A percentile compares a stretch with the other conserved stretches of the same genome.
These are phyloP conservation scores for Ramaria sp. DNA, from an alignment of 768 basidiomycete species.

Conservation along the genomic window DNA sequence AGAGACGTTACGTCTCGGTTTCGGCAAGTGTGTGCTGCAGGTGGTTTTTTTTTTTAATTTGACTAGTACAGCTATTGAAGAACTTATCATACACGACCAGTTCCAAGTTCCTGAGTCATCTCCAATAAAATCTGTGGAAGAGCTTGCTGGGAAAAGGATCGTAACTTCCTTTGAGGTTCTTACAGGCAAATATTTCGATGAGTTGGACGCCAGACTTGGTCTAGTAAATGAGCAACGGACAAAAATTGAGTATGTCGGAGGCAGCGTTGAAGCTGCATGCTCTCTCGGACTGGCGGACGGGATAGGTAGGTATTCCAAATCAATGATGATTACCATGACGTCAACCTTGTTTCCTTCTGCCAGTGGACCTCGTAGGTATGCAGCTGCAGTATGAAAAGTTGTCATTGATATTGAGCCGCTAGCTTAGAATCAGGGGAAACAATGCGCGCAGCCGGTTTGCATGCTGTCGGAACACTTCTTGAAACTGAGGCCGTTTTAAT, in stretches of 20 bases:
- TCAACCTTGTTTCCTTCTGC: not conserved
- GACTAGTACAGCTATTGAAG: not conserved
- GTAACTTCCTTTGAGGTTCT: constrained; percentile 95
- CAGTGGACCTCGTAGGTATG: constrained; percentile 92
- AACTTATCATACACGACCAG: constrained; percentile 13
- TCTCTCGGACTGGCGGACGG: constrained; percentile 93
- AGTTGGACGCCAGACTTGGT: constrained; percentile 41
- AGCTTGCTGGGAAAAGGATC: constrained; percentile 82
- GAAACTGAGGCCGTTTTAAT: constrained; percentile 88
- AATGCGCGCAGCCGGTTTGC: constrained; percentile 95
- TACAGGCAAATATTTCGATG: constrained; percentile 63
- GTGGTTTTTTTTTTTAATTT: constrained; percentile 14
- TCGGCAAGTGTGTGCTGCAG: constrained; percentile 84
- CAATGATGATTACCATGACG: not conserved
- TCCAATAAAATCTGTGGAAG: constrained; percentile 56
- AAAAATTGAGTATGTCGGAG: constrained; percentile 89
- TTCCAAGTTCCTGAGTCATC: constrained; percentile 81
- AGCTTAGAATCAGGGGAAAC: constrained; percentile 91
- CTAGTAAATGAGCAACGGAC: constrained; percentile 48
- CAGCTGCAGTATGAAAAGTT: constrained; percentile 10
- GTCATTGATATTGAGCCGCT: not conserved
- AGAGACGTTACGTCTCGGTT: constrained; percentile 75
- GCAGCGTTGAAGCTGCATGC: constrained; percentile 97
- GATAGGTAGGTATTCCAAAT: constrained; percentile 51
- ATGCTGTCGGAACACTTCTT: constrained; percentile 84